Evolutionary conservation across 495 filamentous ascomycete species (phyloP).

Genomic region (Neurospora sp.): DNA sequence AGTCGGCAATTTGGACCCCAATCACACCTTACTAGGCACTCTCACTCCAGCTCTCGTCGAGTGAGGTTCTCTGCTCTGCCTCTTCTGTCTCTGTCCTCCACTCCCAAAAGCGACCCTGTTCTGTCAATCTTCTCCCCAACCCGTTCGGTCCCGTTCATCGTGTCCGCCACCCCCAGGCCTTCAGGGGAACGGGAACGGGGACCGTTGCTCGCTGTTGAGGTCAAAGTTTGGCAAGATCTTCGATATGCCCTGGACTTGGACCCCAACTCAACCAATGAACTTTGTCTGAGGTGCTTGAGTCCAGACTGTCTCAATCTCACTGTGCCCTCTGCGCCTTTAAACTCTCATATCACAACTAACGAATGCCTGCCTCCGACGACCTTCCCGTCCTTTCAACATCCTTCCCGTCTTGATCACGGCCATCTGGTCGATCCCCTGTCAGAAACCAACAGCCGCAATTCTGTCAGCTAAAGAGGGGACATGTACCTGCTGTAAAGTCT

Average conservation of each 20-base stretch:
- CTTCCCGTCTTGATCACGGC: neutral
- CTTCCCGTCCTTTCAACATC: conserved; percentile 12
- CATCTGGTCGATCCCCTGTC: neutral
- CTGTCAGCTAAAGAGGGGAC: neutral
- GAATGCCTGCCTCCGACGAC: neutral
- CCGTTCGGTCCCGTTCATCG: neutral
- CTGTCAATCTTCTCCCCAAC: neutral
- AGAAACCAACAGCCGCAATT: neutral
- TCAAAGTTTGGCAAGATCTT: neutral
- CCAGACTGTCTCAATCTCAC: conserved; percentile 1
- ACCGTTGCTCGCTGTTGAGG: neutral
- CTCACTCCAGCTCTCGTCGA: neutral
- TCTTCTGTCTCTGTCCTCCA: neutral
- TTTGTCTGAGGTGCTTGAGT: neutral
- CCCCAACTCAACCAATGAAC: neutral
- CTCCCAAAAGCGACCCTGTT: neutral
- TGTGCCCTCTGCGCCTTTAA: conserved; percentile 4
- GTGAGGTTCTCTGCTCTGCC: neutral
- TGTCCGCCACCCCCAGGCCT: neutral
- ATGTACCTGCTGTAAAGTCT: neutral
- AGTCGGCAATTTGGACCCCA: conserved; percentile 7
- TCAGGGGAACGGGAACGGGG: neutral
- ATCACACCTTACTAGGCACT: conserved; percentile 3
- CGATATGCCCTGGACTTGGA: neutral
- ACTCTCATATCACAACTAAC: neutral